Evolutionary conservation across 2,329 filamentous ascomycete species (phyloP), one percentile per base, ranked within the genome.

Genomic region (Botrytis deweyae): DNA sequence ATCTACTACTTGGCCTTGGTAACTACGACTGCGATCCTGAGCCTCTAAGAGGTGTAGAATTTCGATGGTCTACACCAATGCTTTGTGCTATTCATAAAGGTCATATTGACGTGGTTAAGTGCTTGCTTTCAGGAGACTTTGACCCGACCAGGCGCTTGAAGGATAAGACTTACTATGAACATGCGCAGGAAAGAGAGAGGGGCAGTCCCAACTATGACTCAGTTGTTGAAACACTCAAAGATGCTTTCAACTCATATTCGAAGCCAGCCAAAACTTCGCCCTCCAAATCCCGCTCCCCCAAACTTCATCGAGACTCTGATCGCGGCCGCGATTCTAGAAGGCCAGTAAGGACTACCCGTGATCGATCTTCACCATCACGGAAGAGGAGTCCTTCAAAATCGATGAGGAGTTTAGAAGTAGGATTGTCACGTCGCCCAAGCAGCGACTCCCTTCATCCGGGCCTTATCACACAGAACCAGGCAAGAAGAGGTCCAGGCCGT

Each of bases 21-120:
- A 83, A 85, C 72, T 87, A 88, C 29, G 86, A 91, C 78, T 86
- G 88, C 12, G 93, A 96, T 78, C 94, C 94, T 46, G 85, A 88
- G 10, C 89, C 93, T 20, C 83, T 94, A 65, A 79, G 85, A 14
- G 82, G 81, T 25, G 84, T 85, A 74, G 85, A 87, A 42, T 83
- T 87, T 61, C 94, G 96, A 73, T 91, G 93, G 79, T 92, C 95
- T 70, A 98, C 95, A 1, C 96, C 96, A 1, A 97, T 99, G 86
- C 88, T 98, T 55, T 94, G 95, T 74, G 95, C 96, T 1, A 98
- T 99, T 77, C 95, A 96, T 25, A 92, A 95, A 78, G 89, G 91
- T 76, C 96, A 97, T 78, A 88, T 96, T 68, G 92, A 93, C 77
- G 93, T 98, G 73, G 90, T 99, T 63, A 89, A 92, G 73, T 85